Percentiles rank a stretch among this genome's conserved stretches.
phyloP scores from a whole-genome alignment of 306 rosid species.

The Castanospermum australe region DNA sequence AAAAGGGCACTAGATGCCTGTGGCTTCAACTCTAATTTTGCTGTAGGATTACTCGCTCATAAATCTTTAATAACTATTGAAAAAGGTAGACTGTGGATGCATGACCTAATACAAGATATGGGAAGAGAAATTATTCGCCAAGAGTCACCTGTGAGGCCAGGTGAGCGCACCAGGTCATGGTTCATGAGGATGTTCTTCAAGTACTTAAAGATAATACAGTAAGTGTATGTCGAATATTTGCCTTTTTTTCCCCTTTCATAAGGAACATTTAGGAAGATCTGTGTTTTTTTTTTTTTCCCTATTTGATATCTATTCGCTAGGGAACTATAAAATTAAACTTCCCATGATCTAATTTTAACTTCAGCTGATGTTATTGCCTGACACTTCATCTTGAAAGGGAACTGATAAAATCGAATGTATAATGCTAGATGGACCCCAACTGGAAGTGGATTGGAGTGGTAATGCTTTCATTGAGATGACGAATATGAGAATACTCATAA shows the following conservation, averaged over 20 bases:
- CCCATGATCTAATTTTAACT: not conserved
- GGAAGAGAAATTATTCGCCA: constrained; percentile 13
- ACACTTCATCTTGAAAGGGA: not conserved
- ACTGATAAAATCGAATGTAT: constrained; percentile 15
- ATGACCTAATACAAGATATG: constrained; percentile 25
- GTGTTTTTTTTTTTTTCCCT: too few species aligned
- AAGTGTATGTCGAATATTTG: not conserved
- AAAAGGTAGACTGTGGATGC: not conserved
- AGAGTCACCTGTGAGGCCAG: not conserved
- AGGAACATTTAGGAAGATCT: not conserved
- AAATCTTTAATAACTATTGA: too few species aligned
- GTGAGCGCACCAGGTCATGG: not conserved
- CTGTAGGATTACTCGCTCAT: too few species aligned
- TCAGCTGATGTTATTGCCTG: not conserved
- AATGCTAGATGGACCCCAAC: not conserved
- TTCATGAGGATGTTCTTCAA: not conserved
- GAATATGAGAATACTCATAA: not conserved
- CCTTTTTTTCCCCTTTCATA: not conserved
- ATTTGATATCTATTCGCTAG: too few species aligned
- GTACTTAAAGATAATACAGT: not conserved
- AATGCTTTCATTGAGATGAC: not conserved
- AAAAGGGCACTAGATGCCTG: too few species aligned
- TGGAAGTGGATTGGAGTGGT: not conserved
- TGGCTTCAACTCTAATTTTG: too few species aligned
- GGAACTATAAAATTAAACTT: too few species aligned